phyloP scores from a whole-genome alignment of 768 basidiomycete species.

The Rhodotorula diobovata region DNA sequence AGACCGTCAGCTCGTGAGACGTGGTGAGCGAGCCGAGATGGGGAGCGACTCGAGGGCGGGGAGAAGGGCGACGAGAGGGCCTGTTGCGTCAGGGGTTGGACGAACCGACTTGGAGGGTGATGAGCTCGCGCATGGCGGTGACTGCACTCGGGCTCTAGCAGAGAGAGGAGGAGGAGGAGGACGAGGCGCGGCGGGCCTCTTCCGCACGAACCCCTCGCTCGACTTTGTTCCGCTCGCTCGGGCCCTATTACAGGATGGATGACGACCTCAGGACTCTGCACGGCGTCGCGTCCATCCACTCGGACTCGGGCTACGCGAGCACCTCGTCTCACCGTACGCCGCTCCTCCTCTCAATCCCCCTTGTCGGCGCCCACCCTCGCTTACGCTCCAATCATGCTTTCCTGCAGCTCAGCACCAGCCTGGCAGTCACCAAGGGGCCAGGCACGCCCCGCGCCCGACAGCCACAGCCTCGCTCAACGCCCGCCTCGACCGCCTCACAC shows the following conservation, averaged over 20 bases:
- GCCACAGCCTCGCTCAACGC: constrained; percentile 1
- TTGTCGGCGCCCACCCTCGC: background rate
- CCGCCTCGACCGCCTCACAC: constrained; percentile 18
- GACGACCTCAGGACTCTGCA: background rate
- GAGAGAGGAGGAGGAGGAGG: background rate
- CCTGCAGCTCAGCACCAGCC: background rate
- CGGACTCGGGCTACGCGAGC: constrained; percentile 11
- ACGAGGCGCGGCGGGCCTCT: background rate
- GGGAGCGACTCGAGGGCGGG: background rate
- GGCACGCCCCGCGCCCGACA: background rate
- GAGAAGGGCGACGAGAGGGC: background rate
- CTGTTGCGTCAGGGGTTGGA: background rate
- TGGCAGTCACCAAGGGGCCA: background rate
- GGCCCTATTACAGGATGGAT: background rate
- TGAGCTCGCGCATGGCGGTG: constrained; percentile 13
- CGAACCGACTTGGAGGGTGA: constrained; percentile 35
- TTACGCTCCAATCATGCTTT: too few relatives aligned
- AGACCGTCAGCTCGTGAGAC: background rate
- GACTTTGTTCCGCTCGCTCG: background rate
- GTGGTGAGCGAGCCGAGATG: background rate
- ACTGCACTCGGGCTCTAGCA: background rate
- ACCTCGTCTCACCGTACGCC: background rate
- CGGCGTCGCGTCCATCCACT: background rate
- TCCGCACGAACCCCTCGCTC: background rate
- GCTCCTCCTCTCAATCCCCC: background rate